Percentiles rank a stretch among this genome's conserved stretches.
Evolutionary conservation across 495 filamentous ascomycete species (phyloP).

Genomic region (Aspergillus sclerotiicarbonarius): DNA sequence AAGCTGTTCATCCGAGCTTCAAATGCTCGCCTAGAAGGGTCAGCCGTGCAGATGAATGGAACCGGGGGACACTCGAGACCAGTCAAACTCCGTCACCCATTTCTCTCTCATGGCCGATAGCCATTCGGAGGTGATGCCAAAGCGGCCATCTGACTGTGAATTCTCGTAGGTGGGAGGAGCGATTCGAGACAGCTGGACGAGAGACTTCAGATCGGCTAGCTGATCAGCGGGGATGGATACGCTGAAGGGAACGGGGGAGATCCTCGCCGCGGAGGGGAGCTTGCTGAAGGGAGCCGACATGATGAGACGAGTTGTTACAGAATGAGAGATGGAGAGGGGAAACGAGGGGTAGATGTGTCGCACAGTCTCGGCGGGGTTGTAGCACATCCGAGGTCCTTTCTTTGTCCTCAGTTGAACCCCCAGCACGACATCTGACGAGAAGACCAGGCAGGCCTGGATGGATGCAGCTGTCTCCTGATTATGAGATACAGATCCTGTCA

Average conservation of each 20-base stretch:
- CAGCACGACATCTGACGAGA: no score
- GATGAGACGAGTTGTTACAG: not conserved
- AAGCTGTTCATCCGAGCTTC: constrained; percentile 52
- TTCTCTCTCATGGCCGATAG: constrained; percentile 46
- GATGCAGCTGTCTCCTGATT: no score
- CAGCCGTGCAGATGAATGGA: not conserved
- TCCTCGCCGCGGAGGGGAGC: constrained; percentile 26
- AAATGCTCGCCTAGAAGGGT: not conserved
- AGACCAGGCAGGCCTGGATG: no score
- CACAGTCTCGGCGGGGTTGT: not conserved
- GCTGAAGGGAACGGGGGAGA: constrained; percentile 36
- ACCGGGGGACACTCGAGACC: constrained; percentile 22
- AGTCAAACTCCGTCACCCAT: constrained; percentile 50
- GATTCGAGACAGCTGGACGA: constrained; percentile 51
- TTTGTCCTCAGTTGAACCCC: no score
- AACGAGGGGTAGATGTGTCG: no score
- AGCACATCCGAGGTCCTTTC: not conserved
- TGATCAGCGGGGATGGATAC: constrained; percentile 43
- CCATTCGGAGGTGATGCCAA: constrained; percentile 59
- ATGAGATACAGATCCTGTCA: no score
- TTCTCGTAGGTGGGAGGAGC: constrained; percentile 54
- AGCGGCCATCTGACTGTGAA: constrained; percentile 40
- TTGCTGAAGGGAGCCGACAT: constrained; percentile 26
- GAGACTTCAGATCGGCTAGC: constrained; percentile 46
- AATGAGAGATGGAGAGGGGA: not conserved